A percentile compares a stretch with the other conserved stretches of the same genome.
phyloP scores from a whole-genome alignment of 2,329 filamentous ascomycete genomes.

The Talaromyces rugulosus region DNA sequence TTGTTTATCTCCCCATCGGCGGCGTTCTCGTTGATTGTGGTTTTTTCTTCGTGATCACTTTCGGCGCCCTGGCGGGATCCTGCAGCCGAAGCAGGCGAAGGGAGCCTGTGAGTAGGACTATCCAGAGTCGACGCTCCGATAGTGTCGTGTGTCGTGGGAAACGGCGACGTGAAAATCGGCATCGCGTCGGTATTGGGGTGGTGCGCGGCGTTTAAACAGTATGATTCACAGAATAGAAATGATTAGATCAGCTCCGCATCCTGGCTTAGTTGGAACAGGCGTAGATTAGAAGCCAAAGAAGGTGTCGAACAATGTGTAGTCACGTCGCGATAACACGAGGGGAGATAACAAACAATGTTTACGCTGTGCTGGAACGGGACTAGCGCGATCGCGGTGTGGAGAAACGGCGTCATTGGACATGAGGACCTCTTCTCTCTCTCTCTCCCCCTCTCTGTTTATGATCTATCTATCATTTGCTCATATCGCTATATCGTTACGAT shows the following conservation, averaged over 20 bases:
- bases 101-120: slow-evolving; percentile 24
- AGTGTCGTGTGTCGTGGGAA: slow-evolving; percentile 39
- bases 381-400: slow-evolving; percentile 2
- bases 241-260: not conserved
- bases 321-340: not conserved
- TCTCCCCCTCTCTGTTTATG: not conserved
- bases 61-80: slow-evolving; percentile 3
- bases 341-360: slow-evolving; percentile 11
- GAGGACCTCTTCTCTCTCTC: not conserved
- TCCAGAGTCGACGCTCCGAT: slow-evolving; percentile 37
- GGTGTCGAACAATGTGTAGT: not conserved
- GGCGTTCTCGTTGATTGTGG: slow-evolving; percentile 4
- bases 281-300: not conserved
- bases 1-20: not conserved
- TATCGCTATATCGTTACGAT: not conserved
- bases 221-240: not conserved
- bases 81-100: slow-evolving; percentile 3
- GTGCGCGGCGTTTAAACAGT: not conserved
- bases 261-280: not conserved
- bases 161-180: slow-evolving; percentile 35
- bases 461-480: not conserved
- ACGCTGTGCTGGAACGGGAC: slow-evolving; percentile 8
- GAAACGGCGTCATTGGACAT: not conserved
- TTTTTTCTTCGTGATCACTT: slow-evolving; percentile 7
- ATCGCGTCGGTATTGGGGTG: slow-evolving; percentile 20